Evolutionary conservation across 2,329 filamentous ascomycete species (phyloP).

Genomic region (Xylariales sp.): DNA sequence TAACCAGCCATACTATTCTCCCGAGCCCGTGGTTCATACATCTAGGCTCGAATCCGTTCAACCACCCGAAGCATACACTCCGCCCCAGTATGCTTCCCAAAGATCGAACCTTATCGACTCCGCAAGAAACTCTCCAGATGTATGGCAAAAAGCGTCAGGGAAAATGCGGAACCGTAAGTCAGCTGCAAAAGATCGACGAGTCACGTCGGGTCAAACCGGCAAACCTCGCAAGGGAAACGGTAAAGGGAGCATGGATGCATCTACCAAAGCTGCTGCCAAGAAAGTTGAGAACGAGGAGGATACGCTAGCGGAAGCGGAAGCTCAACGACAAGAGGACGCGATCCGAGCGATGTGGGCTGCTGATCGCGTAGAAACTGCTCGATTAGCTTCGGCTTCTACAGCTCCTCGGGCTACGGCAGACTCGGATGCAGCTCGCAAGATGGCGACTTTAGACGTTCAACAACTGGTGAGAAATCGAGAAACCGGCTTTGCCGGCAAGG

Average conservation of each 20-base stretch:
- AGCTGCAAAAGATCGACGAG: not conserved
- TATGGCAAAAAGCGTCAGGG: too few relatives aligned
- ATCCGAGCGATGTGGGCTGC: slow-evolving; percentile 30
- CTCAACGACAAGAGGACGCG: slow-evolving; percentile 23
- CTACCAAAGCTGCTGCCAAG: slow-evolving; percentile 11
- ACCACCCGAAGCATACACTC: slow-evolving; percentile 6
- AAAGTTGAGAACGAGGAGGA: slow-evolving; percentile 16
- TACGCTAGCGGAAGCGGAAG: slow-evolving; percentile 21
- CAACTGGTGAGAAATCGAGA: too few relatives aligned
- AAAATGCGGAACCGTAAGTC: not conserved
- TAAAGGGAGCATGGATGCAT: slow-evolving; percentile 7
- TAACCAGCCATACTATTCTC: too few relatives aligned
- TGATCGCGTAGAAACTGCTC: slow-evolving; percentile 20
- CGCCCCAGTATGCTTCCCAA: not conserved
- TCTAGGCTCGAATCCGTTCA: too few relatives aligned
- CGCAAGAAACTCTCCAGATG: slow-evolving; percentile 7
- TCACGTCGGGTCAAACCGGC: slow-evolving; percentile 3
- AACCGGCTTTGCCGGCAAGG: too few relatives aligned
- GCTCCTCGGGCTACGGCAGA: too few relatives aligned
- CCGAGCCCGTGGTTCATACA: too few relatives aligned
- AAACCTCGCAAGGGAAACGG: slow-evolving; percentile 11
- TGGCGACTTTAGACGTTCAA: too few relatives aligned
- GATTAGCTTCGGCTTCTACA: slow-evolving; percentile 21
- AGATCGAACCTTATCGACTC: slow-evolving; percentile 4
- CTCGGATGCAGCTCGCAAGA: too few relatives aligned